Percentiles rank a stretch among this genome's conserved stretches.
Conservation (phyloP, 331 rosid species). For the Stylosanthes scabra region DNA sequence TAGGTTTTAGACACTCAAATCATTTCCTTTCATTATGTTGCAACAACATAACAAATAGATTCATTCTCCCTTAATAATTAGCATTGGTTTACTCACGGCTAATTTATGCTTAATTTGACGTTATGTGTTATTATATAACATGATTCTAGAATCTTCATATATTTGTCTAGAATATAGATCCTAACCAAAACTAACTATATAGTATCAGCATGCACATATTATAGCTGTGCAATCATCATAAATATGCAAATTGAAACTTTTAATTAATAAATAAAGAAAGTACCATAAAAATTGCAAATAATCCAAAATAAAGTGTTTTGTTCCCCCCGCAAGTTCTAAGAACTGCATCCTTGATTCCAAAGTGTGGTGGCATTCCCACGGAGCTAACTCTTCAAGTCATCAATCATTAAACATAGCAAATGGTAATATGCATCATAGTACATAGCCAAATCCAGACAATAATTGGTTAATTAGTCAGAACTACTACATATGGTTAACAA, state of each 20-base stretch:
- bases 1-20: too few species aligned
- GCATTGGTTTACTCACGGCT: not conserved
- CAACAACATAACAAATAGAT: too few species aligned
- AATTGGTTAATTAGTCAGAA: conserved; percentile 33
- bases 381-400: conserved; percentile 20
- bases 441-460: conserved; percentile 29
- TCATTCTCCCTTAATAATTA: too few species aligned
- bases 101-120: not conserved
- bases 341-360: conserved; percentile 29
- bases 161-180: not conserved
- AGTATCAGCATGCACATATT: not conserved
- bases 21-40: too few species aligned
- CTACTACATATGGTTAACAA: conserved; percentile 25
- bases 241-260: conserved; percentile 23
- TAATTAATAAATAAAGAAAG: conserved; percentile 2
- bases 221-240: not conserved
- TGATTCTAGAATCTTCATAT: not conserved
- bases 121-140: not conserved
- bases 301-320: conserved; percentile 29
- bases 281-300: conserved; percentile 10
- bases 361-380: conserved; percentile 20
- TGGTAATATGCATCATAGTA: conserved; percentile 29
- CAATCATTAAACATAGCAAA: not conserved
- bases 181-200: not conserved
- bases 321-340: conserved; percentile 15